These are phyloP conservation scores for Oxytropis ochrocephala DNA, from an alignment of 306 rosid genomes.

Conservation along the genomic window DNA sequence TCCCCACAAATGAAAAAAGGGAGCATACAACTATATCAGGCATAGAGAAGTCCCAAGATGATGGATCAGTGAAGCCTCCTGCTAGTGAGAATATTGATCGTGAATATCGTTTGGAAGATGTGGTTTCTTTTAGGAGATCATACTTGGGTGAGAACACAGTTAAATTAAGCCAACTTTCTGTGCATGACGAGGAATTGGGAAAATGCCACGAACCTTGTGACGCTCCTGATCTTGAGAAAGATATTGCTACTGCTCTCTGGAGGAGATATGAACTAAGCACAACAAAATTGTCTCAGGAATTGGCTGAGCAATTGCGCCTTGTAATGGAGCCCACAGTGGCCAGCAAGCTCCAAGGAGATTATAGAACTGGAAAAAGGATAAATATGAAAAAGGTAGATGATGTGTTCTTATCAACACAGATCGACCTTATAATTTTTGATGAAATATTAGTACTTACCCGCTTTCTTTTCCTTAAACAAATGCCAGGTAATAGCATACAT, in stretches of 20 bases:
- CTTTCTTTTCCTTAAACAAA: not conserved
- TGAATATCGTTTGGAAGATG: constrained; percentile 36
- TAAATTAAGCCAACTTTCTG: constrained; percentile 44
- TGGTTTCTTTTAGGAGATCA: constrained; percentile 54
- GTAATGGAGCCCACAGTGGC: constrained; percentile 88
- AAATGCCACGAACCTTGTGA: constrained; percentile 44
- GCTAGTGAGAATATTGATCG: constrained; percentile 21
- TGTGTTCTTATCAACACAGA: not conserved
- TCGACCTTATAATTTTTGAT: not conserved
- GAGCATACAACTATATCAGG: constrained; percentile 37
- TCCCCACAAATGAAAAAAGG: constrained; percentile 34
- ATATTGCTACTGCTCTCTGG: constrained; percentile 57
- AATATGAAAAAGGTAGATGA: constrained; percentile 79
- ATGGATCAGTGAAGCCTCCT: constrained; percentile 32
- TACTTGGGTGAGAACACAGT: constrained; percentile 37
- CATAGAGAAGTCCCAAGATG: constrained; percentile 32
- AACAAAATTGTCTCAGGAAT: constrained; percentile 71
- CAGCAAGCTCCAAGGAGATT: constrained; percentile 92
- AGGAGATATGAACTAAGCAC: constrained; percentile 66
- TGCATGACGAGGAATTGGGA: constrained; percentile 58
- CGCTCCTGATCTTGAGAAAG: constrained; percentile 31
- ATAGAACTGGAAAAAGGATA: constrained; percentile 85
- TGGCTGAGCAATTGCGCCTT: constrained; percentile 92
- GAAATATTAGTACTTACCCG: not conserved
- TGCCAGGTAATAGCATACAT: constrained; percentile 71